Base-by-base conservation (phyloP, 1,284 basidiomycete genomes). In the Bjerkandera adusta region DNA sequence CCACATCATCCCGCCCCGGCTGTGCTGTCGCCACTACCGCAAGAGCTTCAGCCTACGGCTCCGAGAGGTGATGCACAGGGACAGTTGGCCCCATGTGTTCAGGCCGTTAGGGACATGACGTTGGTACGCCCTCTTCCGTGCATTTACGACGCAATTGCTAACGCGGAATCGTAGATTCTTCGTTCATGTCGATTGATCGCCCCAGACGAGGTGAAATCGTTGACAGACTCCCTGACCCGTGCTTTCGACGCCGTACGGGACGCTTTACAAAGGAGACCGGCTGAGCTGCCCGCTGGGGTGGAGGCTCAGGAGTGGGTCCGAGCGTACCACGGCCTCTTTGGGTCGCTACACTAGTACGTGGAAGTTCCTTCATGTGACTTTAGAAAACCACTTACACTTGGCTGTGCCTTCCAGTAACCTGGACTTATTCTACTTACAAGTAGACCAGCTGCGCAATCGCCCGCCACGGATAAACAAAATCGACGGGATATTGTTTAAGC, bases 391-490 rank as follows among this genome's bases (percentile, higher is more conserved):
- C n/a, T n/a, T n/a, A n/a, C n/a, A n/a, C n/a, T n/a, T n/a, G n/a
- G n/a, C n/a, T n/a, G n/a, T 39, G 15, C 21, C 10, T 20, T n/a
- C 3, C 33, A 51, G 49, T 11, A 43, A 47, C 35, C 16, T 51
- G 6, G 36, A 47, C 30, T 20, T 24, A 8, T 47, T 47, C 27
- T 37, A 32, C 16, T 27, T 39, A 12, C 35, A 38, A 18, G 40
- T 41, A 7, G 45, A 44, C 12, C 21, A 43, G 11, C 25, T 47
- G n/a, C 22, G 49, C 7, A 22, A 36, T n/a, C 39, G 49, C 10
- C 40, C 39, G 11, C 45, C 40, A n/a, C 39, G 41, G n/a, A 43
- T 47, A 10, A 40, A 41, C 36, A 46, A 36, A 10, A 13, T 51
- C n/a, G 30, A 18, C 5, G 18, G 11, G 6, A 15, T 51, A 3